These are phyloP conservation scores for Phytophthora megakarya DNA, from an alignment of 352 stramenopile genomes.

Conservation along the genomic window DNA sequence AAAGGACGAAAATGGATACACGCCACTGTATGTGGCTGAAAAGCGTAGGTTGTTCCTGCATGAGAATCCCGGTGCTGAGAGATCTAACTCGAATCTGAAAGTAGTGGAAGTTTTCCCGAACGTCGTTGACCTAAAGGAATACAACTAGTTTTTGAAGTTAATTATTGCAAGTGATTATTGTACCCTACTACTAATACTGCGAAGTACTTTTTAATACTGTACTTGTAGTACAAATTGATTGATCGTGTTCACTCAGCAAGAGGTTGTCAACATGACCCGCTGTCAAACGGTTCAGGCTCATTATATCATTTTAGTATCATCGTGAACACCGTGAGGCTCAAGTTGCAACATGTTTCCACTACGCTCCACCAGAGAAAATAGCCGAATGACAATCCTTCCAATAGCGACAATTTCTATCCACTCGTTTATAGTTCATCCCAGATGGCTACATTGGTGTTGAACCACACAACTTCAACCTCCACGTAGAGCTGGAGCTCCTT, in stretches of 20 bases:
- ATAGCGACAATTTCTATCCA: conserved; percentile 27
- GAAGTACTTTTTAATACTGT: no score
- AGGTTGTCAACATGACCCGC: conserved; percentile 57
- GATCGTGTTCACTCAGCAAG: conserved; percentile 62
- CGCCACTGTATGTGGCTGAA: conserved; percentile 51
- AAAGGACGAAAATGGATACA: conserved; percentile 76
- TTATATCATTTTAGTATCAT: conserved; percentile 84
- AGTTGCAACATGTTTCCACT: conserved; percentile 12
- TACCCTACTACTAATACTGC: no score
- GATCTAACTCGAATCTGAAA: conserved; percentile 42
- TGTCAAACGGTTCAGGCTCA: conserved; percentile 68
- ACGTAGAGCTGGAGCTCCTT: conserved; percentile 93
- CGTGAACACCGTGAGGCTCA: conserved; percentile 42
- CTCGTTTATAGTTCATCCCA: conserved; percentile 25
- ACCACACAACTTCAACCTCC: conserved; percentile 69
- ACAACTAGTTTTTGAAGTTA: conserved; percentile 7
- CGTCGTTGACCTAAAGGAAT: conserved; percentile 31
- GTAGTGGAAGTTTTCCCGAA: conserved; percentile 31
- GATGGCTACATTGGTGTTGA: conserved; percentile 44
- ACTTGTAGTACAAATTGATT: conserved; percentile 11
- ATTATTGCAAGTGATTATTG: no score
- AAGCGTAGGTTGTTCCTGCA: conserved; percentile 39
- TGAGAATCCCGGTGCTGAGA: conserved; percentile 54
- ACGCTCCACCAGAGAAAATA: conserved; percentile 11
- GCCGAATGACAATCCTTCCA: conserved; percentile 25